phyloP scores from a whole-genome alignment of 2,329 filamentous ascomycete genomes.

The Orbilia blumenaviensis region DNA sequence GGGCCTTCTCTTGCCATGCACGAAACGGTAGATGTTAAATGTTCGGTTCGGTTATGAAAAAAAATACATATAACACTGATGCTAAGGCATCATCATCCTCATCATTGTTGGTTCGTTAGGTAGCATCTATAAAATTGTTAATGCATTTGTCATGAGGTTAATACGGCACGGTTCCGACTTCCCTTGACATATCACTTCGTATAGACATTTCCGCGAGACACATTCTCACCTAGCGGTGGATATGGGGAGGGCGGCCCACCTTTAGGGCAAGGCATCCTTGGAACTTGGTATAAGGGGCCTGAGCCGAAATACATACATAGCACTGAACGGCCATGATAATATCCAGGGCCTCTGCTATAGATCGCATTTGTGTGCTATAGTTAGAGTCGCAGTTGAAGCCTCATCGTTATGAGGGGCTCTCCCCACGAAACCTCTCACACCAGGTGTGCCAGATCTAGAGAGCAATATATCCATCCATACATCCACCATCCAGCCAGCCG shows the following conservation, averaged over 20 bases:
- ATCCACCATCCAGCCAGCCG: constrained; percentile 9
- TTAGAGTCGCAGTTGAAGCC: constrained; percentile 19
- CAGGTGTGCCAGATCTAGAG: constrained; percentile 27
- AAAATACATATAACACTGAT: too few relatives aligned
- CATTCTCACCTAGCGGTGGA: neutral
- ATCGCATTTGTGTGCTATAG: neutral
- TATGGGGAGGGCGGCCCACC: constrained; percentile 28
- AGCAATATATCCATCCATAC: constrained; percentile 22
- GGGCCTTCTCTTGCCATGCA: neutral
- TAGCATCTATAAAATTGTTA: neutral
- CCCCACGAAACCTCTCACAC: constrained; percentile 39
- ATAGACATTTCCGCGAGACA: constrained; percentile 4
- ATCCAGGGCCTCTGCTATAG: constrained; percentile 6
- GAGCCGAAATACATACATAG: constrained; percentile 52
- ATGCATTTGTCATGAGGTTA: constrained; percentile 11
- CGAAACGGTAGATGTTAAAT: neutral
- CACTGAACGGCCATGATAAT: constrained; percentile 8
- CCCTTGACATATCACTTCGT: constrained; percentile 8
- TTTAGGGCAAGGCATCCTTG: constrained; percentile 46
- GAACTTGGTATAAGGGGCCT: constrained; percentile 46
- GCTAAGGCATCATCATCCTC: constrained; percentile 2
- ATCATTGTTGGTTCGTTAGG: neutral
- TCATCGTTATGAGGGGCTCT: constrained; percentile 31
- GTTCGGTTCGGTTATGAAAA: too few relatives aligned
- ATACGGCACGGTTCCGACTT: constrained; percentile 8